phyloP scores from a whole-genome alignment of 1,284 basidiomycete genomes.

The Xerocomus amazonicus region DNA sequence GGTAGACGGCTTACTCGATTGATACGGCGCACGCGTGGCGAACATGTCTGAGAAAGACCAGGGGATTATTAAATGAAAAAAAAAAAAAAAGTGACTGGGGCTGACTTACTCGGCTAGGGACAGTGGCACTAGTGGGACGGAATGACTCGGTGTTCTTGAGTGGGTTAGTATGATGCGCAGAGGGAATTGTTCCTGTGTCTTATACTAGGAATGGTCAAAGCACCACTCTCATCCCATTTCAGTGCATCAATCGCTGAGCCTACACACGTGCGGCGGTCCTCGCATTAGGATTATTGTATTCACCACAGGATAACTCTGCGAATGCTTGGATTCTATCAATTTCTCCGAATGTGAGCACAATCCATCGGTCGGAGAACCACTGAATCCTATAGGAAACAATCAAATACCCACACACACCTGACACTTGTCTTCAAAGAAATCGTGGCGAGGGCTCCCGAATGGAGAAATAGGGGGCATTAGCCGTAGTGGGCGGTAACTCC shows the following conservation, averaged over 20 bases:
- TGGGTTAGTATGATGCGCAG: not conserved
- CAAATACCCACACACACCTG: conserved; percentile 11
- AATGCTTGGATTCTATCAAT: conserved; percentile 10
- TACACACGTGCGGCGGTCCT: conserved; percentile 1
- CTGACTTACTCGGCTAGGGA: not conserved
- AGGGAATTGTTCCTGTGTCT: conserved; percentile 3
- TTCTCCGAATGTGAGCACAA: not conserved
- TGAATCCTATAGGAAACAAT: not conserved
- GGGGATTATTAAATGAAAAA: too few species aligned
- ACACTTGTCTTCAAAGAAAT: conserved; percentile 3
- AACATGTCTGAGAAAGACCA: conserved; percentile 19
- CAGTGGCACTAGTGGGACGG: not conserved
- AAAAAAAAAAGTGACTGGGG: not conserved
- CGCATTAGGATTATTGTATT: conserved; percentile 18
- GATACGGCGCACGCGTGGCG: conserved; percentile 4
- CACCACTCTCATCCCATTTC: not conserved
- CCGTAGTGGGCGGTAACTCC: too few species aligned
- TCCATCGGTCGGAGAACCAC: not conserved
- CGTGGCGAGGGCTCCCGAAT: not conserved
- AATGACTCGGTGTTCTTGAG: not conserved
- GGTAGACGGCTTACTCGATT: conserved; percentile 16
- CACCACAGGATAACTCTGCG: conserved; percentile 1
- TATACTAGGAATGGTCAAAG: conserved; percentile 15
- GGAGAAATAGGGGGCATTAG: too few species aligned
- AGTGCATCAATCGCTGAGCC: not conserved